Conservation (phyloP, 1,284 basidiomycete genomes). For the Erythrobasidium hasegawianum region DNA sequence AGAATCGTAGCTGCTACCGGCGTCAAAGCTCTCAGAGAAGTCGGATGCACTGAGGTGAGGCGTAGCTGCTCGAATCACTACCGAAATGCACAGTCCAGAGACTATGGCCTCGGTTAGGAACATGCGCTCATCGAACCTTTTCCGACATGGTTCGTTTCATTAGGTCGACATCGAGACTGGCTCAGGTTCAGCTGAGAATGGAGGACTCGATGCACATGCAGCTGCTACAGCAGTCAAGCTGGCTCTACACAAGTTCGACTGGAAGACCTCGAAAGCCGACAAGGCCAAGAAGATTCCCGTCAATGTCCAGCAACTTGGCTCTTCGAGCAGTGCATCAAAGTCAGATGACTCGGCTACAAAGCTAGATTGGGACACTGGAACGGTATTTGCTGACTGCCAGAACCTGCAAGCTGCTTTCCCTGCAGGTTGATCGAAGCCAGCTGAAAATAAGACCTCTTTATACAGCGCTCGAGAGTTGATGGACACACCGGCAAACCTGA, state of each 20-base stretch:
- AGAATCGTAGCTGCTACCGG: constrained; percentile 39
- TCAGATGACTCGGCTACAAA: constrained; percentile 36
- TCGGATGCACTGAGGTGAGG: constrained; percentile 29
- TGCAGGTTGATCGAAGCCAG: constrained; percentile 6
- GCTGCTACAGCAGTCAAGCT: constrained; percentile 73
- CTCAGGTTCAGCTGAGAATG: constrained; percentile 53
- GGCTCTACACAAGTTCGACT: constrained; percentile 63
- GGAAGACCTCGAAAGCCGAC: constrained; percentile 60
- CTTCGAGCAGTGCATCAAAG: neutral
- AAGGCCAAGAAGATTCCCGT: constrained; percentile 46
- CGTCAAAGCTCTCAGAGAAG: constrained; percentile 32
- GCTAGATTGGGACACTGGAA: constrained; percentile 65
- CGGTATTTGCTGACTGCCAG: constrained; percentile 70
- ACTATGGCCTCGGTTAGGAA: neutral
- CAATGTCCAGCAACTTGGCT: constrained; percentile 49
- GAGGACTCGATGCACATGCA: constrained; percentile 65
- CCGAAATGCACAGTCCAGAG: too few species aligned
- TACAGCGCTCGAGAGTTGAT: constrained; percentile 56
- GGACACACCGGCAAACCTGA: constrained; percentile 78
- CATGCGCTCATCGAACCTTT: constrained; percentile 30
- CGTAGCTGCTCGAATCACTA: too few species aligned
- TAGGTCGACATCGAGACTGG: constrained; percentile 61
- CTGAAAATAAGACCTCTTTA: too few species aligned
- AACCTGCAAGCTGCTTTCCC: constrained; percentile 68
- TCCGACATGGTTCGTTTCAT: constrained; percentile 29